Conservation (phyloP, 306 rosid genomes). For the Oxytropis ochrocephala region DNA sequence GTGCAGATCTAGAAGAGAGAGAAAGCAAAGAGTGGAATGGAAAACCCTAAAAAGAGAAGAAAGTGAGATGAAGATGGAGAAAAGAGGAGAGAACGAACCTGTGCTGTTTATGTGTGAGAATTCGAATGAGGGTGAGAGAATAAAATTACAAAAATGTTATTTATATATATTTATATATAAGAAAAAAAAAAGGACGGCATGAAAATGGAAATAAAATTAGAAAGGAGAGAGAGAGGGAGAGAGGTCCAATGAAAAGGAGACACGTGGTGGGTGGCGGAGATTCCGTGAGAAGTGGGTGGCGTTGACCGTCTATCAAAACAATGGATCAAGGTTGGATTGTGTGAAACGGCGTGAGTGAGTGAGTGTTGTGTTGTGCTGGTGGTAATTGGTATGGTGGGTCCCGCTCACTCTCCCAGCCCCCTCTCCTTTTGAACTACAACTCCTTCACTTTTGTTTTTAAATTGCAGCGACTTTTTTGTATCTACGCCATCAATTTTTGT, state of each 20-base stretch:
- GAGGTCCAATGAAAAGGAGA: background rate
- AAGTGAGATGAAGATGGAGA: background rate
- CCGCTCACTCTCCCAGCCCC: background rate
- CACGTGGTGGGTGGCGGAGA: constrained; percentile 2
- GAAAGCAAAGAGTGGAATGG: background rate
- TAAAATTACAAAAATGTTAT: background rate
- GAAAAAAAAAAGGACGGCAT: background rate
- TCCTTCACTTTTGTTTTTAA: too few relatives aligned
- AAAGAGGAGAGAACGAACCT: background rate
- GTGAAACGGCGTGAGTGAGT: background rate
- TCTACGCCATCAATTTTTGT: too few relatives aligned
- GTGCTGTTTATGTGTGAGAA: background rate
- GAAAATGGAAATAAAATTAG: background rate
- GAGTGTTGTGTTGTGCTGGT: background rate
- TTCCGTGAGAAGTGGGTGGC: background rate
- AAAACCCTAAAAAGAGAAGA: constrained; percentile 11
- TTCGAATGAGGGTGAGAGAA: background rate
- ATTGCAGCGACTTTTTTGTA: too few relatives aligned
- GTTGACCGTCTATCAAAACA: background rate
- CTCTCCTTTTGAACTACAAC: too few relatives aligned
- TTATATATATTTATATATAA: too few relatives aligned
- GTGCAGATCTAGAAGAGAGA: background rate
- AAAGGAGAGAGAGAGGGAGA: background rate
- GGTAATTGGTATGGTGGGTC: background rate
- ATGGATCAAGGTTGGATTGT: background rate